Conservation (phyloP, 2,329 filamentous ascomycete genomes). For the Plenodomus lindquistii region DNA sequence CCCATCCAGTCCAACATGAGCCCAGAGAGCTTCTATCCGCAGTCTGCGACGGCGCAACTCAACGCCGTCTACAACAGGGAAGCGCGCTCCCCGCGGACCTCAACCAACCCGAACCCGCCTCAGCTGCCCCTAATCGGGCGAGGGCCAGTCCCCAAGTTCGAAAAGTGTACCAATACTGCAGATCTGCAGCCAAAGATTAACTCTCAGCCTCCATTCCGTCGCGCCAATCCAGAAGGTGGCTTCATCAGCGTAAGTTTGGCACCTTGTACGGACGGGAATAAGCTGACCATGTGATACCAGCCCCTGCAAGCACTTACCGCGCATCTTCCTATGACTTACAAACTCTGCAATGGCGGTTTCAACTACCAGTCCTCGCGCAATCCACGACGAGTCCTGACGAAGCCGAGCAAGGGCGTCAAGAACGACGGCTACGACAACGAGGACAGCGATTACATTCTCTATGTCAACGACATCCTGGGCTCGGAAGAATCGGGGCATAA, state of each 20-base stretch:
- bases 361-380: slow-evolving; percentile 99
- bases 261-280: neutral
- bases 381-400: slow-evolving; percentile 91
- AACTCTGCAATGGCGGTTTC: slow-evolving; percentile 96
- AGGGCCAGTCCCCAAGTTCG: slow-evolving; percentile 84
- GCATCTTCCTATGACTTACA: slow-evolving; percentile 91
- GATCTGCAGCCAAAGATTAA: slow-evolving; percentile 86
- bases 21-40: slow-evolving; percentile 71
- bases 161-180: slow-evolving; percentile 70
- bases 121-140: slow-evolving; percentile 52
- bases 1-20: slow-evolving; percentile 73
- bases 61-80: slow-evolving; percentile 67
- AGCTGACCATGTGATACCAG: slow-evolving; percentile 52
- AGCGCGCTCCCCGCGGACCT: slow-evolving; percentile 53
- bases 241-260: slow-evolving; percentile 83
- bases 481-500: slow-evolving; percentile 98
- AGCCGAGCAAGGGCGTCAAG: slow-evolving; percentile 97
- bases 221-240: slow-evolving; percentile 93
- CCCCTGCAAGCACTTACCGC: slow-evolving; percentile 93
- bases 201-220: slow-evolving; percentile 83
- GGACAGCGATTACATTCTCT: slow-evolving; percentile 98
- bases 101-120: slow-evolving; percentile 50
- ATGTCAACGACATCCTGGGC: slow-evolving; percentile 97
- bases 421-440: slow-evolving; percentile 99
- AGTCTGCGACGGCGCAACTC: slow-evolving; percentile 70